These are phyloP conservation scores for Westerdykella ornata DNA, from an alignment of 2,329 filamentous ascomycete species.

Conservation along the genomic window DNA sequence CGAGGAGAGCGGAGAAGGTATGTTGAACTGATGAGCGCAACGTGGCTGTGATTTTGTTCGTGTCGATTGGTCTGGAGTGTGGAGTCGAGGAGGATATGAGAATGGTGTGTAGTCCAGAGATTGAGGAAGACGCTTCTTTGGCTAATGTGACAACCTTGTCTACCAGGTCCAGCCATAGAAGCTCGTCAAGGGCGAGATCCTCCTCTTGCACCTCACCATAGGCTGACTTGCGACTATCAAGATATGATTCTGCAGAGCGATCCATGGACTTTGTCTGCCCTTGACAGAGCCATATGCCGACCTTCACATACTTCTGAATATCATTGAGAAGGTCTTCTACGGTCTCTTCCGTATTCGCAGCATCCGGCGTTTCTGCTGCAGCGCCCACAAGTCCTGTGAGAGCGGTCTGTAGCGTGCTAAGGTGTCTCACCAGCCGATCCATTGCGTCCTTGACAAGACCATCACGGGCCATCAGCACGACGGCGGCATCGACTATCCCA, in stretches of 20 bases:
- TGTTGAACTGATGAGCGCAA: constrained; percentile 80
- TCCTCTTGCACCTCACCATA: constrained; percentile 46
- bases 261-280: constrained; percentile 62
- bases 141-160: constrained; percentile 54
- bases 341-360: constrained; percentile 55
- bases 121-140: constrained; percentile 41
- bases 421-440: constrained; percentile 72
- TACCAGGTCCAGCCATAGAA: constrained; percentile 60
- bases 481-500: constrained; percentile 85
- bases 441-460: constrained; percentile 79
- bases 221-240: constrained; percentile 31
- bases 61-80: constrained; percentile 42
- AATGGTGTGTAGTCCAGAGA: constrained; percentile 38
- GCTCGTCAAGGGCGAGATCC: constrained; percentile 55
- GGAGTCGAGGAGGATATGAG: constrained; percentile 20
- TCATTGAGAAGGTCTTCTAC: constrained; percentile 68
- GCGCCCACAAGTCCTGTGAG: constrained; percentile 66
- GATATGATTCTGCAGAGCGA: constrained; percentile 33
- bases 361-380: constrained; percentile 51
- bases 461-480: constrained; percentile 83
- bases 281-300: constrained; percentile 94
- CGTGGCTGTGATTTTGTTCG: constrained; percentile 56
- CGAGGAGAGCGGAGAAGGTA: constrained; percentile 19
- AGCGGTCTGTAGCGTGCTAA: constrained; percentile 72
- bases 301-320: constrained; percentile 81